Base-by-base conservation (phyloP, 1,284 basidiomycete species). In the Ganoderma lingzhi region DNA sequence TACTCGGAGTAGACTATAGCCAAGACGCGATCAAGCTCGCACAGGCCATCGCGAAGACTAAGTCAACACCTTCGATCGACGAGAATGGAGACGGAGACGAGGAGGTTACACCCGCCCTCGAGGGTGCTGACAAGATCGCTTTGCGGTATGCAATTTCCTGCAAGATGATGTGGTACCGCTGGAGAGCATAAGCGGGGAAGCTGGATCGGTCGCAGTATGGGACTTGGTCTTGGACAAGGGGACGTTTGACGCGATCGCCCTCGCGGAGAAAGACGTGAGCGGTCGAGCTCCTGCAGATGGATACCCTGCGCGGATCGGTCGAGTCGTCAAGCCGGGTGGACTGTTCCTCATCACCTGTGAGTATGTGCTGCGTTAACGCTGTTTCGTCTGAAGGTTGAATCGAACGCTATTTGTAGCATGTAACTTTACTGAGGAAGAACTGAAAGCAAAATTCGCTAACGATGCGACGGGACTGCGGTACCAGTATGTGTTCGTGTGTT, bases 401-500 rank as follows among this genome's bases (percentile, higher is more conserved):
- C 35, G n/a, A 4, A 66, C 42, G 41, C 62, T 60, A n/a, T 6
- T n/a, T 53, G 6, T 69, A 93, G 91, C 93, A 8, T 97, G 96
- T 78, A 97, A 97, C 78, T 97, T 96, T 77, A 97, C 96, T 0
- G 90, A 95, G 74, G 87, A 90, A 0, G 96, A 97, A 77, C 80
- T 97, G 48, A 87, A 84, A 70, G 75, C 81, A 1, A 85, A 80
- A 60, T 96, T 96, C 76, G 81, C 80, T 3, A 83, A 79, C 1
- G 74, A 79, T 10, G 84, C 82, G 12, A 87, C 87, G 14, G 84
- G 85, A 14, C 77, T 94, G 35, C 69, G 77, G 35, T 93, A 89
- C 76, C 88, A 91, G 93, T 94, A 74, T 74, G 90, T 83, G 15
- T 15, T 23, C 35, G 1, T 37, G 0, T 14, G n/a, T 12, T 64